Conservation (phyloP, 306 rosid species). For the Parietaria judaica region DNA sequence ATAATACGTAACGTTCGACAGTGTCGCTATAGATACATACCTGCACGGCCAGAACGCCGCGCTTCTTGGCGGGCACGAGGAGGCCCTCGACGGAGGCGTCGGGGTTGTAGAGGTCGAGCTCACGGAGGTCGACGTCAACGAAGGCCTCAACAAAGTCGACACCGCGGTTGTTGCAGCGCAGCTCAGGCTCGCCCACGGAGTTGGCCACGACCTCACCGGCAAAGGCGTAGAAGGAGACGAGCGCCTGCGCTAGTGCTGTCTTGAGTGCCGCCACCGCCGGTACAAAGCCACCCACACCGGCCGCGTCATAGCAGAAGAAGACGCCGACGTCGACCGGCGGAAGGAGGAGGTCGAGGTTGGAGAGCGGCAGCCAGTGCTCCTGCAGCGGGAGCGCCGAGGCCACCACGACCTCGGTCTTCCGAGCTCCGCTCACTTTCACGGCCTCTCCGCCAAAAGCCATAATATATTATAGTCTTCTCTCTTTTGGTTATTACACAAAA, state of each 20-base stretch:
- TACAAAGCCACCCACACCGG: slow-evolving; percentile 1
- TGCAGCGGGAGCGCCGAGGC: slow-evolving; percentile 52
- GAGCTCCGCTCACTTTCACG: slow-evolving; percentile 14
- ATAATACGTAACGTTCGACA: too few species aligned
- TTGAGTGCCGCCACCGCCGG: slow-evolving; percentile 35
- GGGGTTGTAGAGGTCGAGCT: slow-evolving; percentile 50
- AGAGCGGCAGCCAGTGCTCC: slow-evolving; percentile 64
- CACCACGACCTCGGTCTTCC: slow-evolving; percentile 41
- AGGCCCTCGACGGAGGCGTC: slow-evolving; percentile 51
- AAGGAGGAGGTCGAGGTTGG: slow-evolving; percentile 68
- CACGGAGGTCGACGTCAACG: slow-evolving; percentile 42
- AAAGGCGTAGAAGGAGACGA: slow-evolving; percentile 45
- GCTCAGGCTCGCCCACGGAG: slow-evolving; percentile 54
- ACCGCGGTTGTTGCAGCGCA: slow-evolving; percentile 68
- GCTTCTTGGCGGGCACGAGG: slow-evolving; percentile 49
- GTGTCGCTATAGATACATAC: slow-evolving; percentile 14
- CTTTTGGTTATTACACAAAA: too few species aligned
- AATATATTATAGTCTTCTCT: neutral
- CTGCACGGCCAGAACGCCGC: slow-evolving; percentile 69
- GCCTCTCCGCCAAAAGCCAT: slow-evolving; percentile 18
- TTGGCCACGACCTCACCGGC: slow-evolving; percentile 55
- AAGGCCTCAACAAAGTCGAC: slow-evolving; percentile 65
- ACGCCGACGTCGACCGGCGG: slow-evolving; percentile 57
- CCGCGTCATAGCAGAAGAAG: slow-evolving; percentile 59
- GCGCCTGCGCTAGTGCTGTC: slow-evolving; percentile 39